Evolutionary conservation across 2,329 filamentous ascomycete species (phyloP), one percentile per base, ranked within the genome.

Genomic region (Verticillium albo-atrum): DNA sequence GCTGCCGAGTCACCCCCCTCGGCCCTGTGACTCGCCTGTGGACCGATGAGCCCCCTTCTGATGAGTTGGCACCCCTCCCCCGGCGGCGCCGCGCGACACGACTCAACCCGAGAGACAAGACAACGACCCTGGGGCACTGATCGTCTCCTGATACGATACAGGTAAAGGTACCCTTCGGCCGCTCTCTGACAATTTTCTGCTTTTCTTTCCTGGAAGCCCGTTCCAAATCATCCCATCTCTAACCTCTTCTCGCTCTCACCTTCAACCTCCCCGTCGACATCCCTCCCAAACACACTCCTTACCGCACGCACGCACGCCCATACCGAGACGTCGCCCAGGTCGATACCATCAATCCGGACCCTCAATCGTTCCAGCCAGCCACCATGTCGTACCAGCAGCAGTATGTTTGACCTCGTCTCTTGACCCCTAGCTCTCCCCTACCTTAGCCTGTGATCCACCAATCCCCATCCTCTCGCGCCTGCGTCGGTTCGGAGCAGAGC

Each of bases 361-460:
- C 34, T 37, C 54, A 56, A 47, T 28, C 23, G 4, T 26, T 37
- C 23, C 15, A n/a, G 15, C 37, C 35, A 50, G 37, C 42, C 37
- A 27, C 15, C 32, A 57, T 57, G 55, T 57, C 55, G 26, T 57
- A 57, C 42, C 55, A 50, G n/a, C 55, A 57, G 37, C 55, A 57
- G 55, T 57, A 30, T 20, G 55, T 57, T 27, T 30, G 26, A 34
- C 20, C 34, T 47, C 17, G 12, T 20, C n/a, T 10, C 52, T 34
- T 32, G 52, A 23, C 27, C 26, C 30, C 52, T 30, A 47, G 42
- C 42, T 47, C 14, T 23, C 20, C 20, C 37, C 42, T 47, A 23
- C 42, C 42, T 47, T 47, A 47, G 42, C n/a, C 14, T 12, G 42
- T 23, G 42, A 47, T 47, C 42, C 42, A 47, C 42, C 42, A 47